Evolutionary conservation across 352 stramenopile genomes (phyloP), one percentile per base, ranked within the genome.

Genomic region (Elongisporangium anandrum): DNA sequence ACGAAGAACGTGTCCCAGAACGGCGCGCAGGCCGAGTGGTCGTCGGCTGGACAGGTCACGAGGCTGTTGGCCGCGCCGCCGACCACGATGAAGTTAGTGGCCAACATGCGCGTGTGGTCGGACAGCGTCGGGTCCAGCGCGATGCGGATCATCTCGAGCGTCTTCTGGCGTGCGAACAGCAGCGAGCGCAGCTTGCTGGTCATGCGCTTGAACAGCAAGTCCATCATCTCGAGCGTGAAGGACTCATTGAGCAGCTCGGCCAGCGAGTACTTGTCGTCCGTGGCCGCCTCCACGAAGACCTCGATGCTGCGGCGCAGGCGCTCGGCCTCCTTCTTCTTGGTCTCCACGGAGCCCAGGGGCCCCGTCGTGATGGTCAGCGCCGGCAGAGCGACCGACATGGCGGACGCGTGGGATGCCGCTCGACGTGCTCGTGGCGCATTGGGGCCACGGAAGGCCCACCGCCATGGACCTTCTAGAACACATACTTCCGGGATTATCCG

Each of bases 151-250:
- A 94, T 71, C 75, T 94, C 84, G 50, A 84, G 69, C 64, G 77
- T 87, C 68, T 88, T 89, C 20, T 83, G 69, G 12, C 79, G 65
- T 17, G 78, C 69, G 61, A 94, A 94, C 17, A 94, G 66, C 53
- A 92, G 88, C 53, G 73, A 65, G 50, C 84, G 84, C 60, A 94
- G 66, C 16, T 83, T 81, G 58, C 64, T 79, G 51, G 84, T 94
- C 84, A 94, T 94, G 60, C 84, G 81, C 69, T 94, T 94, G 61
- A 94, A 89, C 23, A 94, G 78, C 57, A 94, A 63, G 41, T 94
- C 84, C 26, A 94, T 63, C 84, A 94, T 94, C 34, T 94, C 81
- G 59, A 87, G 81, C 59, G 80, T 77, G 65, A 94, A 94, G 19
- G 72, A 86, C 65, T 90, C 81, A 67, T 94, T 94, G 24, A 94